These are phyloP conservation scores for Hortaea werneckii DNA, from an alignment of 2,329 filamentous ascomycete species.

Conservation along the genomic window DNA sequence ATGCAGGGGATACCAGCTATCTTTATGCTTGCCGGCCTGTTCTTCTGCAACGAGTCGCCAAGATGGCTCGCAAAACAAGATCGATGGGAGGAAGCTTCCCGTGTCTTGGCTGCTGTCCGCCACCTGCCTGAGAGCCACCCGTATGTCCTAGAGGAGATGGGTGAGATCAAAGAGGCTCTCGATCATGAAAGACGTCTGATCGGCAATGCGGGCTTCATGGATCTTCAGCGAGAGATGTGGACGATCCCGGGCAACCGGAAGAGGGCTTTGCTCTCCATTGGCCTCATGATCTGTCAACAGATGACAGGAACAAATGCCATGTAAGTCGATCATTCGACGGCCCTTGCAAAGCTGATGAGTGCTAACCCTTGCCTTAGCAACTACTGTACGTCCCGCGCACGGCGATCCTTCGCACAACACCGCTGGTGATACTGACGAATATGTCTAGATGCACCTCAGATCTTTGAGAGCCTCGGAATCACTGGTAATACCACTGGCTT, in stretches of 20 bases:
- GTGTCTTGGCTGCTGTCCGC: conserved; percentile 21
- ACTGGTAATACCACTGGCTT: too few relatives aligned
- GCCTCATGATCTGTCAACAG: too few relatives aligned
- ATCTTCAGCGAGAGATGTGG: conserved; percentile 59
- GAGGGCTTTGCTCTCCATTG: conserved; percentile 55
- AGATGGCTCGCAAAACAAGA: conserved; percentile 25
- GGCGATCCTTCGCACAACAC: too few relatives aligned
- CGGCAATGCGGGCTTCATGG: conserved; percentile 51
- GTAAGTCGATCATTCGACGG: too few relatives aligned
- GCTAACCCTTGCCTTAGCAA: too few relatives aligned
- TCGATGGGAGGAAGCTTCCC: conserved; percentile 19
- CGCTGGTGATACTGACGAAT: too few relatives aligned
- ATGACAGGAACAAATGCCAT: too few relatives aligned
- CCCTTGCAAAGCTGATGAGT: too few relatives aligned
- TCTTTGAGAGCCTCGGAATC: too few relatives aligned
- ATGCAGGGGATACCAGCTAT: conserved; percentile 29
- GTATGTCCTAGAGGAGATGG: conserved; percentile 42
- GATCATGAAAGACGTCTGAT: conserved; percentile 66
- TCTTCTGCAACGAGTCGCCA: conserved; percentile 23
- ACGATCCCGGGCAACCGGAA: conserved; percentile 60
- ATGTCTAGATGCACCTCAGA: too few relatives aligned
- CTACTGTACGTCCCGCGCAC: too few relatives aligned
- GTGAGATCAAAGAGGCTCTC: conserved; percentile 54
- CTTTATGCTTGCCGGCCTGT: conserved; percentile 59
- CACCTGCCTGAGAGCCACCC: conserved; percentile 20